Conservation (phyloP, 768 basidiomycete genomes). For the Trametes gibbosa region DNA sequence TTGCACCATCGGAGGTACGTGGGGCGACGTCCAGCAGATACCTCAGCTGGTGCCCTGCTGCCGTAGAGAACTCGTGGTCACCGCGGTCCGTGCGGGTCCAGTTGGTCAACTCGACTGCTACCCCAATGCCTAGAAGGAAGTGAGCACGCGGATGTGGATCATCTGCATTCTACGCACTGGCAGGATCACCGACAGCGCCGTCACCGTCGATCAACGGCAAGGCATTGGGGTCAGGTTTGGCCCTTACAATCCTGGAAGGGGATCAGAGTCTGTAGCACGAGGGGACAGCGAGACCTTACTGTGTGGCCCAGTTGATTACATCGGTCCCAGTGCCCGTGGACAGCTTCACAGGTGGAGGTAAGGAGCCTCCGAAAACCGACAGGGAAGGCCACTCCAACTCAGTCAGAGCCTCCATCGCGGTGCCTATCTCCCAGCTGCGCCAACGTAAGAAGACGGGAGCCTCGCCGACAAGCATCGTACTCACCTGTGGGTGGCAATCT, state of each 20-base stretch:
- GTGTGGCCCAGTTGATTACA: conserved; percentile 40
- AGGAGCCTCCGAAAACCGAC: conserved; percentile 45
- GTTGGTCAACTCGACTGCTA: conserved; percentile 50
- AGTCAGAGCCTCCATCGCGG: conserved; percentile 52
- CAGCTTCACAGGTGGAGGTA: conserved; percentile 40
- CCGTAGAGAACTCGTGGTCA: conserved; percentile 37
- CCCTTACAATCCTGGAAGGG: conserved; percentile 35
- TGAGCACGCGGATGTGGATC: neutral
- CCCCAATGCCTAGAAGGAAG: conserved; percentile 42
- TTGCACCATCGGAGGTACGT: conserved; percentile 49
- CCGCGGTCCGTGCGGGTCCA: conserved; percentile 43
- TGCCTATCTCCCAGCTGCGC: conserved; percentile 60
- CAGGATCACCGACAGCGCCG: conserved; percentile 59
- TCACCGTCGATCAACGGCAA: conserved; percentile 44
- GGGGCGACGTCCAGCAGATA: conserved; percentile 48
- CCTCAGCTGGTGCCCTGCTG: conserved; percentile 45
- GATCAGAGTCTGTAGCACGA: neutral
- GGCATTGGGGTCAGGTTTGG: conserved; percentile 34
- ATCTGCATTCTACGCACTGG: conserved; percentile 37
- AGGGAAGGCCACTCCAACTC: conserved; percentile 49
- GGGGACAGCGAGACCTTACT: conserved; percentile 26
- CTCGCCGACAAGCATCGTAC: neutral
- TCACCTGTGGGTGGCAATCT: conserved; percentile 30
- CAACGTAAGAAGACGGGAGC: neutral
- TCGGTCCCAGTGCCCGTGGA: conserved; percentile 34